Evolutionary conservation across 2,329 filamentous ascomycete genomes (phyloP), one percentile per base, ranked within the genome.

Genomic region (Ophiocordyceps sinensis): DNA sequence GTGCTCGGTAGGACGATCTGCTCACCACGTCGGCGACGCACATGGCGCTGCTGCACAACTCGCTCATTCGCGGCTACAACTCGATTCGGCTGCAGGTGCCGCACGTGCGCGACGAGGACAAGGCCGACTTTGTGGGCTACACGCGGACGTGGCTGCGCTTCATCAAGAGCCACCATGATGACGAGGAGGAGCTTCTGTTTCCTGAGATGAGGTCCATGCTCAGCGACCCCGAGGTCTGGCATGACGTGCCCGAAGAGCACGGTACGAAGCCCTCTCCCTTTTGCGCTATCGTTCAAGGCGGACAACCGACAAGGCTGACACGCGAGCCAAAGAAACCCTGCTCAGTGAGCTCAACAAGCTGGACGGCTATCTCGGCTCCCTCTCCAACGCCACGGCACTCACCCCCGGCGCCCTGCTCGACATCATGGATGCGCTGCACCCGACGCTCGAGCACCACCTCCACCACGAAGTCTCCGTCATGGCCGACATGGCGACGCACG

Each of bases 11-110:
- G 68, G 69, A 68, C 31, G 73, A 78, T 50, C 62, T 75, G 47
- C 78, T 77, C 55, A 75, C 71, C 1, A 66, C 64, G 0, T 71
- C 71, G 19, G 73, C 75, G 0, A 75, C 73, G 14, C 71, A 79
- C 56, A 79, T 78, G 75, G 65, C 67, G 3, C 55, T 78, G 40
- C 60, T 77, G 39, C 75, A 80, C 63, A 80, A 80, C 50, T 62
- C 70, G 42, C 71, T 80, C 50, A 70, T 79, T 46, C 72, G 76
- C 35, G 73, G 74, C 41, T 77, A 73, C 62, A 80, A 81, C 57
- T 71, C 67, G 50, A 77, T 81, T 51, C 77, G 73, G 53, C 66
- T 70, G 34, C 76, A 79, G 54, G 74, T 73, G 1, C 65, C 67
- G 11, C 61, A 70, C 48, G 56, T 79, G 35, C 53, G 63, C 10